Base-by-base conservation (phyloP, 345 rosid genomes). In the Pistacia vera region DNA sequence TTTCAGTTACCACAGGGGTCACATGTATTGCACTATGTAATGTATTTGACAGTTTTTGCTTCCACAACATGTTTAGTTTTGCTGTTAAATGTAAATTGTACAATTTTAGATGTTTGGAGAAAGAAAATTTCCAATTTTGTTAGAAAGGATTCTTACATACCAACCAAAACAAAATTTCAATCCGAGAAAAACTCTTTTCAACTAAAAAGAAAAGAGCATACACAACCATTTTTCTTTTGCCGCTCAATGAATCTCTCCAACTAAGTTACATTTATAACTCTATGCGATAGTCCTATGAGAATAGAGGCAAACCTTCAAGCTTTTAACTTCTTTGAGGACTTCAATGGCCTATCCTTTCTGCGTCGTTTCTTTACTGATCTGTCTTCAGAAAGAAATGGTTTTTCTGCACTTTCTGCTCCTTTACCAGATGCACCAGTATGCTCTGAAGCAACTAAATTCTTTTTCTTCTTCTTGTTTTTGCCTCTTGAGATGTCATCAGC, bases 381-480 rank as follows among this genome's bases (percentile, higher is more conserved):
- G 61, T 83, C 89, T 25, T 68, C 73, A 61, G 91, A 81, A 14
- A 84, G 84, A 75, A 87, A 89, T 14, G 88, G 85, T 72, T 77
- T 78, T 33, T 66, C 79, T 49, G 74, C 84, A 72, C 62, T 80
- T 69, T 80, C 83, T 4, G 74, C 54, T 49, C 71, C 78, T 64
- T 81, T 87, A 58, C 70, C 74, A 72, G 80, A 82, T 55, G 68
- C 73, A 71, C 49, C 72, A 44, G 69, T 63, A 30, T 66, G 36
- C 22, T 69, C 82, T 18, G 80, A 81, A 48, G 70, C 73, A 33
- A 18, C 48, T 63, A 56, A 61, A 68, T 70, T 81, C 67, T 35
- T 85, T 70, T 49, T 73, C 65, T 61, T 70, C 66, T 65, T 69
- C 56, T 63, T 78, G 74, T 72, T 76, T 74, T 58, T 80, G 51